phyloP scores from a whole-genome alignment of 352 stramenopile species.

The Pythium phragmitis region DNA sequence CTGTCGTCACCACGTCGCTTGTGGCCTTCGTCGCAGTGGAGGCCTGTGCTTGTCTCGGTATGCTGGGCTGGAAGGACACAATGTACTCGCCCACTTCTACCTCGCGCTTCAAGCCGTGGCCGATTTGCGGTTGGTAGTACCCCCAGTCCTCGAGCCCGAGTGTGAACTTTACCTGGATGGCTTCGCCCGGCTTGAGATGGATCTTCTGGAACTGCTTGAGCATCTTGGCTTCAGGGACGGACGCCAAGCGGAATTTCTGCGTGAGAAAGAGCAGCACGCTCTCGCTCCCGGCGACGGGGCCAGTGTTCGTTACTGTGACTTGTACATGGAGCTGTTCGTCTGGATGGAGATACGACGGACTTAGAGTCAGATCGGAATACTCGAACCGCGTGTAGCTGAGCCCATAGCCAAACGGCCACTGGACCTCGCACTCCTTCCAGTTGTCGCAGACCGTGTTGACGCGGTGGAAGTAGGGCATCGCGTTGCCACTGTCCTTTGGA shows the following conservation, averaged over 20 bases:
- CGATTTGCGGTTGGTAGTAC: slow-evolving; percentile 50
- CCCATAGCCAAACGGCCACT: slow-evolving; percentile 69
- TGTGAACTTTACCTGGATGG: slow-evolving; percentile 42
- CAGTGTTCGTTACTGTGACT: slow-evolving; percentile 70
- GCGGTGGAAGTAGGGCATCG: slow-evolving; percentile 69
- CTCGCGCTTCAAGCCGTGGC: slow-evolving; percentile 36
- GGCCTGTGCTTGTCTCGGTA: neutral
- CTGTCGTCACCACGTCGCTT: neutral
- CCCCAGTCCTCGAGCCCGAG: slow-evolving; percentile 48
- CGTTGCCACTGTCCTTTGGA: slow-evolving; percentile 38
- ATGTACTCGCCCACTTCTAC: slow-evolving; percentile 52
- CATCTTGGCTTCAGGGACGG: slow-evolving; percentile 70
- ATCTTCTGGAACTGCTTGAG: slow-evolving; percentile 80
- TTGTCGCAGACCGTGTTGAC: slow-evolving; percentile 58
- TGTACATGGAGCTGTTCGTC: slow-evolving; percentile 37
- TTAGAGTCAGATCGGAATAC: slow-evolving; percentile 56
- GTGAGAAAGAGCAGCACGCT: slow-evolving; percentile 72
- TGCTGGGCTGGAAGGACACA: slow-evolving; percentile 45
- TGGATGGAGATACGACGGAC: slow-evolving; percentile 30
- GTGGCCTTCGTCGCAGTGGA: too few relatives aligned
- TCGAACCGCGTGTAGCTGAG: slow-evolving; percentile 67
- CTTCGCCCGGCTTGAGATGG: slow-evolving; percentile 31
- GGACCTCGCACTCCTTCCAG: slow-evolving; percentile 49
- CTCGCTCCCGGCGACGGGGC: slow-evolving; percentile 46
- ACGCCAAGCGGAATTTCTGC: slow-evolving; percentile 45